Conservation (phyloP, 2,329 filamentous ascomycete species). For the Pestalotiopsis fici region DNA sequence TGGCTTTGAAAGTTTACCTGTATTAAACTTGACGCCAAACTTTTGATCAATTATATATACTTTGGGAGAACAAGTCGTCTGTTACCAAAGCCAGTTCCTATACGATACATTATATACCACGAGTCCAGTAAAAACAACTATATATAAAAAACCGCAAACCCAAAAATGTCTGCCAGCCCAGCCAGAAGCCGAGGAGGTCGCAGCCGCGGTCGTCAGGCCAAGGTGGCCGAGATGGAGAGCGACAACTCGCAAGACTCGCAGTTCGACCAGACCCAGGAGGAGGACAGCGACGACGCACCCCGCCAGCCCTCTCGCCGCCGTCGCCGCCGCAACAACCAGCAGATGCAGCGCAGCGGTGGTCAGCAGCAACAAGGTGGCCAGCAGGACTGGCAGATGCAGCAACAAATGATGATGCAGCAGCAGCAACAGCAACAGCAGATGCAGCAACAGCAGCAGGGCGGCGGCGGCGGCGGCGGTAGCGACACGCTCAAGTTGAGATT, state of each 20-base stretch:
- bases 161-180: slow-evolving; percentile 9
- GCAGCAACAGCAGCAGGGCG: slow-evolving; percentile 12
- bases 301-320: slow-evolving; percentile 18
- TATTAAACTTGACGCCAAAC: not conserved
- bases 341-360: not conserved
- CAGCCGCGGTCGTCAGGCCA: not conserved
- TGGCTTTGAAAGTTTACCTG: not conserved
- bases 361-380: slow-evolving; percentile 1
- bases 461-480: slow-evolving; percentile 42
- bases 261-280: slow-evolving; percentile 21
- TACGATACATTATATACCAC: too few relatives aligned
- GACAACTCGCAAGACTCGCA: slow-evolving; percentile 15
- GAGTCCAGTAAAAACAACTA: too few relatives aligned
- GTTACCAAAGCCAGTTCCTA: not conserved
- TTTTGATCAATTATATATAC: not conserved
- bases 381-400: not conserved
- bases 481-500: slow-evolving; percentile 73
- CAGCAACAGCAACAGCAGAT: slow-evolving; percentile 2
- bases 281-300: slow-evolving; percentile 24
- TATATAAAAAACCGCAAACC: too few relatives aligned
- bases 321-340: slow-evolving; percentile 9
- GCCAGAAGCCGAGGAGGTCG: not conserved
- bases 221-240: slow-evolving; percentile 7
- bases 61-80: not conserved
- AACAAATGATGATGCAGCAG: slow-evolving; percentile 1